A percentile compares a stretch with the other conserved stretches of the same genome.
phyloP scores from a whole-genome alignment of 1,284 basidiomycete genomes.

The Pseudozyma hubeiensis region DNA sequence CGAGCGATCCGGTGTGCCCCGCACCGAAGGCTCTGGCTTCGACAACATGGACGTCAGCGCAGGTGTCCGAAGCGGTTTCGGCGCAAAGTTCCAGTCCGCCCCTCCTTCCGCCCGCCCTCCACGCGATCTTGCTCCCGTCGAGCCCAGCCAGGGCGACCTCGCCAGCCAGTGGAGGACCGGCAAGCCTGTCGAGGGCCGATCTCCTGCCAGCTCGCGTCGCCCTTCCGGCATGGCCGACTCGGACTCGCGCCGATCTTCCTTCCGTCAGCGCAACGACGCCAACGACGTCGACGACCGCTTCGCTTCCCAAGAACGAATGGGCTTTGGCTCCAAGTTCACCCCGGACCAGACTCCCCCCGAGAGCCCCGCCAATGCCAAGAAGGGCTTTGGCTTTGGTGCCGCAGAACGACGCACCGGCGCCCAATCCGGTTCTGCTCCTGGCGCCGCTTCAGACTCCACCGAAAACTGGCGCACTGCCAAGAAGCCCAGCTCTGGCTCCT shows the following conservation, averaged over 20 bases:
- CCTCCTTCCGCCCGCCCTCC: conserved; percentile 46
- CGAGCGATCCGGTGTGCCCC: conserved; percentile 44
- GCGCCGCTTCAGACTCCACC: conserved; percentile 25
- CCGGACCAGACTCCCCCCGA: conserved; percentile 58
- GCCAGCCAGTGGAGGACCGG: conserved; percentile 67
- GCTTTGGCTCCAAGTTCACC: conserved; percentile 62
- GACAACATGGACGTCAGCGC: conserved; percentile 64
- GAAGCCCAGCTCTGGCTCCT: conserved; percentile 42
- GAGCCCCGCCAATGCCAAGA: conserved; percentile 45
- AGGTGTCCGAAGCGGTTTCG: conserved; percentile 65
- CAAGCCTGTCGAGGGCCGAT: conserved; percentile 56
- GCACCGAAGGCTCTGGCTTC: conserved; percentile 53
- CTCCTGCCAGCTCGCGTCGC: conserved; percentile 43
- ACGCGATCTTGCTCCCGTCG: conserved; percentile 43
- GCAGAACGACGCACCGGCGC: conserved; percentile 43
- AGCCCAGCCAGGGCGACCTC: conserved; percentile 60
- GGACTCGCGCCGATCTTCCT: conserved; percentile 32
- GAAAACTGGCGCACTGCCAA: conserved; percentile 54
- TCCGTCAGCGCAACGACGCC: conserved; percentile 48
- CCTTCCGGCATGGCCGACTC: conserved; percentile 38
- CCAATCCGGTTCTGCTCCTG: conserved; percentile 6
- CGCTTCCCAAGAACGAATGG: conserved; percentile 63
- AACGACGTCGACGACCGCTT: conserved; percentile 60
- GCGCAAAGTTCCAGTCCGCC: conserved; percentile 55
- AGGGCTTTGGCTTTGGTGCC: conserved; percentile 57